These are phyloP conservation scores for Lachnellula willkommii DNA, from an alignment of 2,329 filamentous ascomycete genomes.

Conservation along the genomic window DNA sequence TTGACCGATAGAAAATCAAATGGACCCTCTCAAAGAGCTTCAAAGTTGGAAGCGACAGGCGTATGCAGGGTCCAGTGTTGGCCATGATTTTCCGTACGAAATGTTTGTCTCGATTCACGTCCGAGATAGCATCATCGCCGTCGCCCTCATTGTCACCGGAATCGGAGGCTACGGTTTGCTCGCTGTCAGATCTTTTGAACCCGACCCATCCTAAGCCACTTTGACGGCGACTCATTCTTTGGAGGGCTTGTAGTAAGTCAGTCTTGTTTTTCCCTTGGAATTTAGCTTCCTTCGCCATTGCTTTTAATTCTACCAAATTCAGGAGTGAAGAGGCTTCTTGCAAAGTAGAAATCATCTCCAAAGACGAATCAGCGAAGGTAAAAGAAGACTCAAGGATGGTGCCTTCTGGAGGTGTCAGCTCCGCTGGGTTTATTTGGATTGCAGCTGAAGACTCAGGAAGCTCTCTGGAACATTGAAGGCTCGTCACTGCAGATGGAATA, in stretches of 20 bases:
- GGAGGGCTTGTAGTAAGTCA: slow-evolving; percentile 69
- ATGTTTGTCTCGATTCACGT: slow-evolving; percentile 62
- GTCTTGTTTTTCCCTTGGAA: slow-evolving; percentile 83
- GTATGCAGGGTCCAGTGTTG: slow-evolving; percentile 76
- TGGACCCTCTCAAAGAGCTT: slow-evolving; percentile 92
- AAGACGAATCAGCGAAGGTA: slow-evolving; percentile 74
- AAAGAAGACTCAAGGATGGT: slow-evolving; percentile 53
- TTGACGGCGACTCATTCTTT: slow-evolving; percentile 69
- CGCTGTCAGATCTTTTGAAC: slow-evolving; percentile 48
- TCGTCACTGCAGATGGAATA: slow-evolving; percentile 57
- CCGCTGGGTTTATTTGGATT: slow-evolving; percentile 36
- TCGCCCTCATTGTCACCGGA: slow-evolving; percentile 43
- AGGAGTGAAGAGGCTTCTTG: slow-evolving; percentile 80
- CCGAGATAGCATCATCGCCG: slow-evolving; percentile 28
- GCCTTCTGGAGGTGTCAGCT: slow-evolving; percentile 42
- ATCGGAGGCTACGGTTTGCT: slow-evolving; percentile 45
- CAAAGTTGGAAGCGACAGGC: slow-evolving; percentile 66
- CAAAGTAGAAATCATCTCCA: slow-evolving; percentile 66
- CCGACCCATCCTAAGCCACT: slow-evolving; percentile 66
- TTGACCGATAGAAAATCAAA: slow-evolving; percentile 91
- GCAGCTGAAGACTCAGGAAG: slow-evolving; percentile 43
- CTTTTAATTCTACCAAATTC: slow-evolving; percentile 81
- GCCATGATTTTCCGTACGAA: slow-evolving; percentile 73
- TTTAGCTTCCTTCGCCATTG: slow-evolving; percentile 78
- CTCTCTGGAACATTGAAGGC: slow-evolving; percentile 52